These are phyloP conservation scores for Chamaenerion angustifolium DNA, from an alignment of 345 rosid genomes.

Conservation along the genomic window DNA sequence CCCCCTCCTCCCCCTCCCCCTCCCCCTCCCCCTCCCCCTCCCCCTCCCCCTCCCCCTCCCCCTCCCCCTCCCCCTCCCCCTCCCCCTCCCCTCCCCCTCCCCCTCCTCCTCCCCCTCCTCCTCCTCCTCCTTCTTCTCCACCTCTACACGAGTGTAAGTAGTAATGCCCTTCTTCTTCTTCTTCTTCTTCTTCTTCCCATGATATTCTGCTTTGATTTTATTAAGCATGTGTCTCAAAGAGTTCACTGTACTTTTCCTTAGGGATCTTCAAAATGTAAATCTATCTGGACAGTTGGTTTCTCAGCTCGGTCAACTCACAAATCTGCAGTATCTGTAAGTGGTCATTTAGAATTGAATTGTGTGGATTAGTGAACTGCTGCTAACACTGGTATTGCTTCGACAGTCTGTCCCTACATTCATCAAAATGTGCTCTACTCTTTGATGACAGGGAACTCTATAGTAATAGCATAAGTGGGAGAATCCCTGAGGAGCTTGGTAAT, in stretches of 20 bases:
- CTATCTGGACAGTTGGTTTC: constrained; percentile 49
- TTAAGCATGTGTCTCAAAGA: neutral
- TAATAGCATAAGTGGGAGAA: constrained; percentile 14
- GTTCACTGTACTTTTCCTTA: constrained; percentile 4
- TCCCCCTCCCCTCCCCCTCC: too few relatives aligned
- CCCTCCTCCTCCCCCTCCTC: too few relatives aligned
- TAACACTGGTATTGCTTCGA: too few relatives aligned
- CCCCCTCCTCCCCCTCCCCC: too few relatives aligned
- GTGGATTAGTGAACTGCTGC: too few relatives aligned
- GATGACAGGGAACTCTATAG: constrained; percentile 18
- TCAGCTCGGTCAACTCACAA: constrained; percentile 46
- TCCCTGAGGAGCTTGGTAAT: constrained; percentile 17
- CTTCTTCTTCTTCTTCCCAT: too few relatives aligned
- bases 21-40: too few relatives aligned
- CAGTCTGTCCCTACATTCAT: neutral
- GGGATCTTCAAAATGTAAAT: constrained; percentile 59
- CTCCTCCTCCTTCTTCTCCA: too few relatives aligned
- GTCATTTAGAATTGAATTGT: neutral
- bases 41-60: too few relatives aligned
- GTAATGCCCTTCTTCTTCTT: too few relatives aligned
- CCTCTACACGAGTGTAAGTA: constrained; percentile 78
- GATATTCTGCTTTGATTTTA: too few relatives aligned
- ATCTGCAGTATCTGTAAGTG: constrained; percentile 76
- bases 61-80: too few relatives aligned
- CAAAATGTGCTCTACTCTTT: neutral